Percentiles rank a stretch among this genome's conserved stretches.
Conservation (phyloP, 352 stramenopile genomes). For the Pythium coloratum region DNA sequence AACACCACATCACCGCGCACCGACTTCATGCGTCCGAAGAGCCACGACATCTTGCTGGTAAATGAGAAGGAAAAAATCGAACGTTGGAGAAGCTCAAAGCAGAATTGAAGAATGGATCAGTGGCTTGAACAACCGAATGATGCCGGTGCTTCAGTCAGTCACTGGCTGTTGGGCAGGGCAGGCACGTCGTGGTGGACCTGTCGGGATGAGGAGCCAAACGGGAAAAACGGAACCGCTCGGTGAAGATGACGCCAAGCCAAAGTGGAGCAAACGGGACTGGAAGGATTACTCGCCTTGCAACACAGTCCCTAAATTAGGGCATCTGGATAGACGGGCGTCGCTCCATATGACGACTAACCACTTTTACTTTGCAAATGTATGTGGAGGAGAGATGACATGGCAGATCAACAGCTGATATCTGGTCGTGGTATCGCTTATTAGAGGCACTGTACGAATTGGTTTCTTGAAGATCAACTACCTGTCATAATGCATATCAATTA, state of each 20-base stretch:
- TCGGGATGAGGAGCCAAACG: neutral
- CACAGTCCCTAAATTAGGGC: neutral
- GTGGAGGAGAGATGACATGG: constrained; percentile 5
- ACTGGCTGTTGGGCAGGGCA: no score
- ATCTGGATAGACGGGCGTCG: neutral
- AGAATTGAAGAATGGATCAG: neutral
- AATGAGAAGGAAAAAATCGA: neutral
- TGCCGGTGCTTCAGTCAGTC: neutral
- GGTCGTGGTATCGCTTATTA: neutral
- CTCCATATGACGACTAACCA: neutral
- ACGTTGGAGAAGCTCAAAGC: neutral
- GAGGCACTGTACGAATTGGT: neutral
- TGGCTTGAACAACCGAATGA: neutral
- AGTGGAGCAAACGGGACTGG: constrained; percentile 2
- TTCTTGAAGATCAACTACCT: neutral
- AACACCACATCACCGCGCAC: constrained; percentile 29
- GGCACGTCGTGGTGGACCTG: neutral
- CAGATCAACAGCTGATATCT: neutral
- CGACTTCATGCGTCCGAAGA: constrained; percentile 23
- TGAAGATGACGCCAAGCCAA: constrained; percentile 4
- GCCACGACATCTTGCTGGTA: constrained; percentile 15
- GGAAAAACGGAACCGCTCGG: neutral
- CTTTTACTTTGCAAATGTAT: neutral
- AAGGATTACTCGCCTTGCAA: neutral
- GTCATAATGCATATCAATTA: neutral